Conservation (phyloP, 768 basidiomycete genomes). For the Podaxis sp. region DNA sequence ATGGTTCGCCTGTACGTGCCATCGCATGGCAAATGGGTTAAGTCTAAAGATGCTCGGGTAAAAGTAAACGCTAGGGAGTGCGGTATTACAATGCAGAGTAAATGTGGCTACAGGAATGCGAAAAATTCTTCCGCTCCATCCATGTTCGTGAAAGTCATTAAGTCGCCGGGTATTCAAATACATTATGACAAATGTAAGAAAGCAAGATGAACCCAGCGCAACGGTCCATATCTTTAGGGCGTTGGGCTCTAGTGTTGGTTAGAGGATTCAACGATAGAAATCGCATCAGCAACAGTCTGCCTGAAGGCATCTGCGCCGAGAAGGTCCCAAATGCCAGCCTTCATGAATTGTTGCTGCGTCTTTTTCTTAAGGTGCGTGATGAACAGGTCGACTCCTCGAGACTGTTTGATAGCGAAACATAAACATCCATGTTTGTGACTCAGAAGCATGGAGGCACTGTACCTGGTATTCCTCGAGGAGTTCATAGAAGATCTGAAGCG, state of each 20-base stretch:
- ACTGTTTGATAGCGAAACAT: conserved; percentile 27
- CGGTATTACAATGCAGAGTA: not conserved
- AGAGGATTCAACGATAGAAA: conserved; percentile 36
- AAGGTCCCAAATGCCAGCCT: conserved; percentile 50
- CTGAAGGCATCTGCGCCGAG: conserved; percentile 47
- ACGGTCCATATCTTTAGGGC: not conserved
- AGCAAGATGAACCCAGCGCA: not conserved
- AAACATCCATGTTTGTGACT: not conserved
- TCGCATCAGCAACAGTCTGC: conserved; percentile 50
- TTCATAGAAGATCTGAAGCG: conserved; percentile 82
- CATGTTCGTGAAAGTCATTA: not conserved
- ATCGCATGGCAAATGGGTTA: conserved; percentile 41
- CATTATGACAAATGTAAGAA: not conserved
- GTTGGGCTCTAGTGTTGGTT: not conserved
- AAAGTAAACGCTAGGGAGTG: not conserved
- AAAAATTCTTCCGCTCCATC: not conserved
- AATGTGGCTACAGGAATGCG: not conserved
- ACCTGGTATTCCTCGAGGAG: conserved; percentile 78
- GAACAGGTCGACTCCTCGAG: conserved; percentile 48
- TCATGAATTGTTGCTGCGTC: conserved; percentile 40
- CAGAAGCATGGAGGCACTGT: conserved; percentile 13
- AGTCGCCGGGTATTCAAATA: not conserved
- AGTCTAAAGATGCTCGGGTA: not conserved
- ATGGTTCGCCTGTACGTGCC: conserved; percentile 73
- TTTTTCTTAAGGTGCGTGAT: conserved; percentile 46